Conservation (phyloP, 2,329 filamentous ascomycete genomes). For the Pseudocercospora macadamiae region DNA sequence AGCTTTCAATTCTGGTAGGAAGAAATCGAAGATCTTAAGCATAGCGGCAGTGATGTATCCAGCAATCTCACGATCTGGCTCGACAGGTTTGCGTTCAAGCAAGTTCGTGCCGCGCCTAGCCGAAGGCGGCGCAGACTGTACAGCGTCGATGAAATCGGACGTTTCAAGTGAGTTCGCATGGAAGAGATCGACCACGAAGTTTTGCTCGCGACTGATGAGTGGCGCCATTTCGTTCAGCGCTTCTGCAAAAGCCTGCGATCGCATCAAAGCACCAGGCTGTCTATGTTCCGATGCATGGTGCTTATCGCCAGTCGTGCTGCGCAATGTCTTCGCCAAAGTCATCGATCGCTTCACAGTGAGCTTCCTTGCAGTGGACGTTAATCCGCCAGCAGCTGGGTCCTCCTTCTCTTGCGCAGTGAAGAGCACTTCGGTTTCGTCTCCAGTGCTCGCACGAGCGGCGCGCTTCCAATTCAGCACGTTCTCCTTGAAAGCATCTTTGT, state of each 20-base stretch:
- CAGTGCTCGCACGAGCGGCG: conserved; percentile 34
- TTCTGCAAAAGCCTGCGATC: conserved; percentile 79
- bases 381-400: conserved; percentile 59
- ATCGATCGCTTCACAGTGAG: conserved; percentile 93
- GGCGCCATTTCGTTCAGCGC: conserved; percentile 81
- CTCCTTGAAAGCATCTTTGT: conserved; percentile 79
- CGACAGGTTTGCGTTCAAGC: conserved; percentile 74
- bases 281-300: conserved; percentile 60
- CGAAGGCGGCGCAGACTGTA: conserved; percentile 66
- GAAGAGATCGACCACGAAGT: conserved; percentile 96
- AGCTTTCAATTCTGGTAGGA: conserved; percentile 75
- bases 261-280: conserved; percentile 49
- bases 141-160: conserved; percentile 79
- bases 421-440: conserved; percentile 58
- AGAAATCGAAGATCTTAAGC: conserved; percentile 84
- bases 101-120: conserved; percentile 74
- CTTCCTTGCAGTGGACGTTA: conserved; percentile 77
- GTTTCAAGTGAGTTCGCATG: conserved; percentile 85
- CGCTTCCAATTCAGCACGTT: conserved; percentile 73
- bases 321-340: conserved; percentile 74
- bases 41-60: conserved; percentile 81
- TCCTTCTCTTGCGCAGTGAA: conserved; percentile 92
- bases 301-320: conserved; percentile 66
- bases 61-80: conserved; percentile 86
- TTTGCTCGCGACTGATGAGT: conserved; percentile 89